phyloP scores from a whole-genome alignment of 2,329 filamentous ascomycete genomes.

The Fusarium sulawesiense region DNA sequence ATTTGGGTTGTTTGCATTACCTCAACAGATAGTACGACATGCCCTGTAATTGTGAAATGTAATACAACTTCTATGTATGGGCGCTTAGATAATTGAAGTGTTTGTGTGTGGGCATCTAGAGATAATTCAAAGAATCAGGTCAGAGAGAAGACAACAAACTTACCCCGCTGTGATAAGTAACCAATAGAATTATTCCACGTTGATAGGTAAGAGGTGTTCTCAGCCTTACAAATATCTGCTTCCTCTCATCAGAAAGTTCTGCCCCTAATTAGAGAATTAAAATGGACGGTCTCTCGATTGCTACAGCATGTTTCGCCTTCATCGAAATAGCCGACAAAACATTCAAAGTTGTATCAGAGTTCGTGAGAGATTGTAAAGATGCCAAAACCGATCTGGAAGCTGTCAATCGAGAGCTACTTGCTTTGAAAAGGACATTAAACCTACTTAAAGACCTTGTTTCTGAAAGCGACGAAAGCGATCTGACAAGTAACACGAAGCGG shows the following conservation, averaged over 20 bases:
- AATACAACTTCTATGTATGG: too few species aligned
- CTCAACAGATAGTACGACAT: too few species aligned
- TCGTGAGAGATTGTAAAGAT: neutral
- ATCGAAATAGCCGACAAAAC: slow-evolving; percentile 7
- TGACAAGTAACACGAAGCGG: neutral
- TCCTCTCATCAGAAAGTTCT: neutral
- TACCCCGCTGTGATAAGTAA: too few species aligned
- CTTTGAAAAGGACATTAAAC: neutral
- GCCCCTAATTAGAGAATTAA: neutral
- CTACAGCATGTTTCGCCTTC: slow-evolving; percentile 10
- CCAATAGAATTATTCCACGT: too few species aligned
- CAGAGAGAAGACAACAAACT: too few species aligned
- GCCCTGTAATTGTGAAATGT: too few species aligned
- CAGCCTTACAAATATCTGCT: neutral
- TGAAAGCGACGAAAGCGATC: neutral
- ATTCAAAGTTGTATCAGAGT: neutral
- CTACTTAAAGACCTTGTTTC: slow-evolving; percentile 1
- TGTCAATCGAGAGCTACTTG: neutral
- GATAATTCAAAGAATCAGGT: too few species aligned
- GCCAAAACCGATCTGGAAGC: neutral
- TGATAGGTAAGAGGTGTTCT: neutral
- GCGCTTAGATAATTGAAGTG: too few species aligned
- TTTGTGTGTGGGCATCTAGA: too few species aligned
- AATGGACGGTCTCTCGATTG: slow-evolving; percentile 14
- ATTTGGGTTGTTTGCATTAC: too few species aligned